Conservation (phyloP, 331 rosid species). For the Cydonia oblonga region DNA sequence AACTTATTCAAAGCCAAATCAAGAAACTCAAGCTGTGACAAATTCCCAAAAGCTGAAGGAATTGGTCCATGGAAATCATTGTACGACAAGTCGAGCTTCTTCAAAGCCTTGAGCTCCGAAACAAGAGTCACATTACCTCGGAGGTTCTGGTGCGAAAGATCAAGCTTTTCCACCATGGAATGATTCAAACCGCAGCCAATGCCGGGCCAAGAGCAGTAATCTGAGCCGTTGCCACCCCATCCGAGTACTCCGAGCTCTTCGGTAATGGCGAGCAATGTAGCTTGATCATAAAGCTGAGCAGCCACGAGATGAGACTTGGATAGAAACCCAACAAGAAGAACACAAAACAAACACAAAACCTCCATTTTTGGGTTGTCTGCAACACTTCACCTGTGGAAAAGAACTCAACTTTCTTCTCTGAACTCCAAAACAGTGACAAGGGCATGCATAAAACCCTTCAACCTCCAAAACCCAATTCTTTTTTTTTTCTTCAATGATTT, state of each 20-base stretch:
- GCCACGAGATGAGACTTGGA: slow-evolving; percentile 32
- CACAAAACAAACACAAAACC: slow-evolving; percentile 23
- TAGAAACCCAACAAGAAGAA: slow-evolving; percentile 47
- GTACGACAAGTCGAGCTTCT: slow-evolving; percentile 74
- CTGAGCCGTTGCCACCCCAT: slow-evolving; percentile 62
- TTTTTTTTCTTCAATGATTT: neutral
- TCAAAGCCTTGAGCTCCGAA: slow-evolving; percentile 79
- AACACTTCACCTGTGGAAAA: neutral
- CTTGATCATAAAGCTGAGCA: slow-evolving; percentile 57
- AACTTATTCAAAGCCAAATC: slow-evolving; percentile 83
- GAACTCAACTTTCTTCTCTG: slow-evolving; percentile 16
- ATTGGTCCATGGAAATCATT: slow-evolving; percentile 69
- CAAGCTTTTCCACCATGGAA: slow-evolving; percentile 64
- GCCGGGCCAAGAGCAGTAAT: slow-evolving; percentile 80
- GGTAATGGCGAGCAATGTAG: slow-evolving; percentile 45
- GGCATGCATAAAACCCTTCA: slow-evolving; percentile 17
- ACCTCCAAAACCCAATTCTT: neutral
- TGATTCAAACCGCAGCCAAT: slow-evolving; percentile 46
- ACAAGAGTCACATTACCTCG: slow-evolving; percentile 70
- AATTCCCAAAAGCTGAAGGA: slow-evolving; percentile 54
- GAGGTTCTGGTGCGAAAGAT: slow-evolving; percentile 63
- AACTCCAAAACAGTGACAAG: slow-evolving; percentile 12
- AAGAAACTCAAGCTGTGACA: slow-evolving; percentile 72
- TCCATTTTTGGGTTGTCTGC: slow-evolving; percentile 29
- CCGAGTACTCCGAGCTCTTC: slow-evolving; percentile 74